Percentiles rank a stretch among this genome's conserved stretches.
Evolutionary conservation across 2,329 filamentous ascomycete genomes (phyloP).

Genomic region (Blastomyces gilchristii): DNA sequence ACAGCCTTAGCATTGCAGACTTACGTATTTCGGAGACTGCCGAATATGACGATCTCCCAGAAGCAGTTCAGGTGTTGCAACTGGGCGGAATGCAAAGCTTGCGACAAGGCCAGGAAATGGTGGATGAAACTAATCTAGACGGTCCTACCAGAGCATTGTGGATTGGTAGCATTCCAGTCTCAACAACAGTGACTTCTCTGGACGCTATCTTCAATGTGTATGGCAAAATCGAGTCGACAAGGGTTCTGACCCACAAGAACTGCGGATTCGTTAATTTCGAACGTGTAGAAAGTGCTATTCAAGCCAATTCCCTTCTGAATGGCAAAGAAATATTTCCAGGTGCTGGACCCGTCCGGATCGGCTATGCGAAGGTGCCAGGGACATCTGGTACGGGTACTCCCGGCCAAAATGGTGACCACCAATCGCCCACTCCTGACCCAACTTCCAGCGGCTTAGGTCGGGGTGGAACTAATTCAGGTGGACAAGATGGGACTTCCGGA

Average conservation of each 20-base stretch:
- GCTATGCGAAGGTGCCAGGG: constrained; percentile 92
- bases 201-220: constrained; percentile 94
- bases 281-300: constrained; percentile 76
- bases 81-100: constrained; percentile 52
- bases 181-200: constrained; percentile 88
- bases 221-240: constrained; percentile 78
- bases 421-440: constrained; percentile 83
- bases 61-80: constrained; percentile 72
- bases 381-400: constrained; percentile 70
- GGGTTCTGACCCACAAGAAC: constrained; percentile 96
- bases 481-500: constrained; percentile 16
- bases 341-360: constrained; percentile 86
- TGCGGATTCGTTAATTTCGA: constrained; percentile 99
- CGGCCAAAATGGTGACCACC: constrained; percentile 75
- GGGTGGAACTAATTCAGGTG: constrained; percentile 13
- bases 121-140: constrained; percentile 71
- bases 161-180: constrained; percentile 95
- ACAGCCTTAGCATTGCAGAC: constrained; percentile 63
- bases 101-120: constrained; percentile 53
- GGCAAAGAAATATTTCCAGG: constrained; percentile 98
- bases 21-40: constrained; percentile 63
- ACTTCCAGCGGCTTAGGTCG: constrained; percentile 39
- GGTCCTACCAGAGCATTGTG: constrained; percentile 87
- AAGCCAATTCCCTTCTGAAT: constrained; percentile 78
- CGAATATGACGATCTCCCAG: constrained; percentile 68